Percentiles rank a stretch among this genome's conserved stretches.
Evolutionary conservation across 768 basidiomycete species (phyloP).

Genomic region (Phallus indusiatus): DNA sequence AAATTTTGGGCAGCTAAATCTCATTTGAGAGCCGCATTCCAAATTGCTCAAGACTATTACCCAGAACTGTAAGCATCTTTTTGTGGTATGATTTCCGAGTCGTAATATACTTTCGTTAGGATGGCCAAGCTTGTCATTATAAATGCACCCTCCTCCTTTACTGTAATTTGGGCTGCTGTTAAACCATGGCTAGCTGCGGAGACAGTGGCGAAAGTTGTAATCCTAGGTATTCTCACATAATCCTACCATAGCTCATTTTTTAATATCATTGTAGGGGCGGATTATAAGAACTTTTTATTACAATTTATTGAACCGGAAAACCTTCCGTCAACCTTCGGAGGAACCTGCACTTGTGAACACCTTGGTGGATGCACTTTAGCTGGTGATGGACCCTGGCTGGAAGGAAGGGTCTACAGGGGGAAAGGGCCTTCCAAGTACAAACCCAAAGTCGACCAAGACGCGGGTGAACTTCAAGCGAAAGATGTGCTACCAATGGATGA

Average conservation of each 20-base stretch:
- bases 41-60: conserved; percentile 70
- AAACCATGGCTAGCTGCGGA: conserved; percentile 69
- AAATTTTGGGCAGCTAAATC: conserved; percentile 74
- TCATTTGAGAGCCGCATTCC: conserved; percentile 52
- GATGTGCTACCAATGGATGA: too few species aligned
- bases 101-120: conserved; percentile 23
- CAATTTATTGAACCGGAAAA: conserved; percentile 53
- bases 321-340: conserved; percentile 54
- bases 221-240: conserved; percentile 34
- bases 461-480: too few species aligned
- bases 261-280: conserved; percentile 14
- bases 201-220: conserved; percentile 56
- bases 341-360: conserved; percentile 49
- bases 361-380: conserved; percentile 51
- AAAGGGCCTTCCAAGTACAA: background rate
- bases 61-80: conserved; percentile 49
- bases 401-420: conserved; percentile 24
- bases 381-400: conserved; percentile 64
- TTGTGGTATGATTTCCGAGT: background rate
- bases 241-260: background rate
- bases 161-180: conserved; percentile 59
- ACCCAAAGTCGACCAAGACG: background rate
- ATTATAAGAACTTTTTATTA: conserved; percentile 49
- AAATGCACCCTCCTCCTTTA: conserved; percentile 65
- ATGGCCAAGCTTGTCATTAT: conserved; percentile 67